Evolutionary conservation across 2,329 filamentous ascomycete genomes (phyloP).

Genomic region (Ophiognomonia clavigignenti-juglandacearum): DNA sequence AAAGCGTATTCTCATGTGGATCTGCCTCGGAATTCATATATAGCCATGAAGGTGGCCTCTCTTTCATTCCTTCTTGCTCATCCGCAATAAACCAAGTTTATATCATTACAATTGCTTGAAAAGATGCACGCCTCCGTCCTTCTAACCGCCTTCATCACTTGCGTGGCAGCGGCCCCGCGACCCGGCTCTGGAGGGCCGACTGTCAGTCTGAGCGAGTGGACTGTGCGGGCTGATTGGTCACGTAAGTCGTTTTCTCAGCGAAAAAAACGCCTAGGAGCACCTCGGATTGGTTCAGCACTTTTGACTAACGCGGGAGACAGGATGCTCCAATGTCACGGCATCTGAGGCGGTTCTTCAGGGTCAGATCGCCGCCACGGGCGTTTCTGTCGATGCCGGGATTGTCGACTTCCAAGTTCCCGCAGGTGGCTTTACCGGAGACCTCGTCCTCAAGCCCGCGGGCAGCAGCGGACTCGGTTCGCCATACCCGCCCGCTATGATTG

Average conservation of each 20-base stretch:
- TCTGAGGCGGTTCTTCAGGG: constrained; percentile 6
- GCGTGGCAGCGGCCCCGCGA: not conserved
- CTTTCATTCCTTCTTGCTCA: not conserved
- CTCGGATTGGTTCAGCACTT: not conserved
- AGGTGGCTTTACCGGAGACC: not conserved
- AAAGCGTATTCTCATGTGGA: not conserved
- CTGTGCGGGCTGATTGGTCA: constrained; percentile 9
- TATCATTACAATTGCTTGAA: not conserved
- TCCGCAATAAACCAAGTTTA: not conserved
- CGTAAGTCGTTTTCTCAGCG: not conserved
- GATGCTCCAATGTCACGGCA: constrained; percentile 4
- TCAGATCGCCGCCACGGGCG: constrained; percentile 1
- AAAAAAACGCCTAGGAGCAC: not conserved
- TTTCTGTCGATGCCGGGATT: not conserved
- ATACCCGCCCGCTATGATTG: constrained; percentile 3
- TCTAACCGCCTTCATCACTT: constrained; percentile 5
- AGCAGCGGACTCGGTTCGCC: constrained; percentile 8
- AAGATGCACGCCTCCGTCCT: constrained; percentile 4
- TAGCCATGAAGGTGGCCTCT: not conserved
- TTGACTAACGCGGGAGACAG: not conserved
- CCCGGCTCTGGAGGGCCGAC: not conserved
- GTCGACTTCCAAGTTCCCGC: constrained; percentile 9
- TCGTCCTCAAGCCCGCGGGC: constrained; percentile 10
- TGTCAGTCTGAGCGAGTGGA: constrained; percentile 6
- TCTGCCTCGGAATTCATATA: not conserved